Evolutionary conservation across 345 rosid genomes (phyloP), one percentile per base, ranked within the genome.

Genomic region (Lenwebbia sp.): DNA sequence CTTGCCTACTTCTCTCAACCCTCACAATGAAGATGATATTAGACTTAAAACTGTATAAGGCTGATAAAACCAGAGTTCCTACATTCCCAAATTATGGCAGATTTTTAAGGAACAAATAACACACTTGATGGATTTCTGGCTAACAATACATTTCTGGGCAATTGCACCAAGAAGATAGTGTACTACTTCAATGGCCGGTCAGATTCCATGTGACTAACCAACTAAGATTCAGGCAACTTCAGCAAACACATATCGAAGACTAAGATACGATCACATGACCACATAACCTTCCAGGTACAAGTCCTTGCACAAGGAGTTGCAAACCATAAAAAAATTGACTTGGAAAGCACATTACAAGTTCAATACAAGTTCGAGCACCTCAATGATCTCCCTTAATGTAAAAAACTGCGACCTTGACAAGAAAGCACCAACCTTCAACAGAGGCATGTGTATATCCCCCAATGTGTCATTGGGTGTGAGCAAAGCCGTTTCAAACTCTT

Each of bases 401-500:
- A 86, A 85, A 6, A 56, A 41, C 57, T 44, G 55, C 82, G 57
- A n/a, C 74, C 82, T 33, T 21, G 40, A 86, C 84, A 82, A 15
- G 12, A 86, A 90, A 91, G 89, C 86, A 89, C 94, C 85, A 90
- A 98, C 99, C 99, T 96, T 98, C 90, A 98, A 89, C 84, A 98
- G 89, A 86, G 99, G 99, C 90, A 95, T 96, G 78, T 98, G 99
- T 41, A 98, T 96, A 86, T 93, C 98, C 81, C 95, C 93, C 89
- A 98, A 90, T 87, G 99, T 98, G 86, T 95, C 95, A 90, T 98
- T 98, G 5, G 99, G 99, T 15, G 91, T 88, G 58, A 96, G 88
- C 90, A 98, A 85, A 41, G 99, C 98, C 51, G 99, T 96, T 86
- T 98, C 99, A 30, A 98, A 93, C 95, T 98, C 99, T 90, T 98